Evolutionary conservation across 2,329 filamentous ascomycete genomes (phyloP).

Genomic region (Ophiosphaerella narmari): DNA sequence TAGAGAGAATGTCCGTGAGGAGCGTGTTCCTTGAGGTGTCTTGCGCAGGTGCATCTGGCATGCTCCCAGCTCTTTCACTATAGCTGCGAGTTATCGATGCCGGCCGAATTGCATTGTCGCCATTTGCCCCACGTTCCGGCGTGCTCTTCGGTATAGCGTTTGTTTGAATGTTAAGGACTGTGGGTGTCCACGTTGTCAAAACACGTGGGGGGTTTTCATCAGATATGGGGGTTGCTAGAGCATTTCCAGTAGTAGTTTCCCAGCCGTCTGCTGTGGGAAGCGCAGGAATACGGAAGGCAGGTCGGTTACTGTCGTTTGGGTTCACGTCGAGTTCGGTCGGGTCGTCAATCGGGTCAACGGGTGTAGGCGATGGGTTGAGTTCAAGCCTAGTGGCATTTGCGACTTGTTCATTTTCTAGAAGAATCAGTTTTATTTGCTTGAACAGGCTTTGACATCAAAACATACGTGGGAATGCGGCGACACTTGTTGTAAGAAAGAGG

Average conservation of each 20-base stretch:
- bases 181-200: constrained; percentile 20
- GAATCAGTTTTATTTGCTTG: neutral
- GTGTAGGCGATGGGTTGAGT: constrained; percentile 1
- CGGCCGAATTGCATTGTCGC: neutral
- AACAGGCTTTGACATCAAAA: neutral
- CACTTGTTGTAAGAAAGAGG: constrained; percentile 13
- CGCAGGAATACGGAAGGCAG: neutral
- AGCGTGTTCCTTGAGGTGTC: constrained; percentile 14
- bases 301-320: no score
- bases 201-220: constrained; percentile 8
- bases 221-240: constrained; percentile 1
- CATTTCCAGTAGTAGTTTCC: constrained; percentile 6
- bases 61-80: neutral
- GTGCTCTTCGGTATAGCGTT: constrained; percentile 3
- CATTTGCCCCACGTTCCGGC: neutral
- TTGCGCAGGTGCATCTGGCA: neutral
- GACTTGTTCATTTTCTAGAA: constrained; percentile 2
- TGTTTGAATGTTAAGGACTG: constrained; percentile 21
- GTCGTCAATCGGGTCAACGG: no score
- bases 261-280: constrained; percentile 19
- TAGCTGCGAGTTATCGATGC: neutral
- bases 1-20: constrained; percentile 21
- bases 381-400: constrained; percentile 1
- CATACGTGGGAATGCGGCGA: constrained; percentile 17
- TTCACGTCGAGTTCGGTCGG: no score